phyloP scores from a whole-genome alignment of 176 grass and related monocot genomes.

The Panicum miliaceum region DNA sequence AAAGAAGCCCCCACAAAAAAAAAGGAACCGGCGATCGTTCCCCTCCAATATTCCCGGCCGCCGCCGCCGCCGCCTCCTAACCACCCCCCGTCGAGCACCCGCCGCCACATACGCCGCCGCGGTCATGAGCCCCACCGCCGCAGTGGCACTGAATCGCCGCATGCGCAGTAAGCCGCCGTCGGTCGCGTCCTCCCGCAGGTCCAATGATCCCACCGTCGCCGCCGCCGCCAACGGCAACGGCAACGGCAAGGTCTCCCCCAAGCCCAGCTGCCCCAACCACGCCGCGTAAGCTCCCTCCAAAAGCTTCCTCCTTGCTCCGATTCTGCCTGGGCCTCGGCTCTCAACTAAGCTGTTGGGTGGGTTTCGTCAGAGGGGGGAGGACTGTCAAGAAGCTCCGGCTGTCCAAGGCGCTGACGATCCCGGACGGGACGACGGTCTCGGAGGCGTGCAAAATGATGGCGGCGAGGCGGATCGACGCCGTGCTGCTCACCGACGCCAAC shows the following conservation, averaged over 20 bases:
- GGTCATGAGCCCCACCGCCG: slow-evolving; percentile 34
- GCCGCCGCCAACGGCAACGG: background rate
- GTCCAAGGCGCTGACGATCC: slow-evolving; percentile 87
- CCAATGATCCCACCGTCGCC: slow-evolving; percentile 30
- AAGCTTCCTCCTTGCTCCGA: background rate
- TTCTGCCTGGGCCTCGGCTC: background rate
- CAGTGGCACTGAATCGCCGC: slow-evolving; percentile 41
- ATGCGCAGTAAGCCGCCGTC: slow-evolving; percentile 52
- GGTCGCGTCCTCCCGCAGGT: slow-evolving; percentile 43
- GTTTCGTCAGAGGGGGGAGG: slow-evolving; percentile 69
- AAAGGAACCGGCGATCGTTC: slow-evolving; percentile 1
- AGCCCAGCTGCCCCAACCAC: slow-evolving; percentile 50
- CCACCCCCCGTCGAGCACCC: background rate
- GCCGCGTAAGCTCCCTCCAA: slow-evolving; percentile 40
- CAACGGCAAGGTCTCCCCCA: slow-evolving; percentile 43
- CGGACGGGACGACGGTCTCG: slow-evolving; percentile 74
- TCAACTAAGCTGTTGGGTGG: slow-evolving; percentile 2
- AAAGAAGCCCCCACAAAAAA: slow-evolving; percentile 13
- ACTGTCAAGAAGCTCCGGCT: slow-evolving; percentile 91
- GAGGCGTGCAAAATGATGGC: slow-evolving; percentile 90
- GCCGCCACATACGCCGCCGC: background rate
- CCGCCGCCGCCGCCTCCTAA: slow-evolving; percentile 13
- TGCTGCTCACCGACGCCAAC: slow-evolving; percentile 79
- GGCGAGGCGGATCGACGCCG: slow-evolving; percentile 64
- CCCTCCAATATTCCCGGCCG: slow-evolving; percentile 46